phyloP scores from a whole-genome alignment of 257 asterid genomes.

The Solanum piurae region DNA sequence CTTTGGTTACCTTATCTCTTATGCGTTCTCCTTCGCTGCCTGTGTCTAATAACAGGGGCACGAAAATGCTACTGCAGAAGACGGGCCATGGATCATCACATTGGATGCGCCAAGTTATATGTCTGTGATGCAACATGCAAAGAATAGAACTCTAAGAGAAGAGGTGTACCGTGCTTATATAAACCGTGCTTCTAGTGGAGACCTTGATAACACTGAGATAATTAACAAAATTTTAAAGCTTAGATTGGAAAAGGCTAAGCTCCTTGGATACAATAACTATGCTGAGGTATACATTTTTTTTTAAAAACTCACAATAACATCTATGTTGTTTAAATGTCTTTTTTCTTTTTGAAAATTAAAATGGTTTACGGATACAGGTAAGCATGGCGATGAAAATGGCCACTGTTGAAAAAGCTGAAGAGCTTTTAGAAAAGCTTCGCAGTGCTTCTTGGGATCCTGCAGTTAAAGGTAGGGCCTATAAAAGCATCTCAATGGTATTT shows the following conservation, averaged over 20 bases:
- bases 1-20: background rate
- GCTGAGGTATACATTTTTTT: conserved; percentile 60
- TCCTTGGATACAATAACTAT: conserved; percentile 85
- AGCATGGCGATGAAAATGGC: conserved; percentile 99
- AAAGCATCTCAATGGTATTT: background rate
- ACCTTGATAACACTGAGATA: conserved; percentile 67
- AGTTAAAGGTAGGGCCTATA: conserved; percentile 32
- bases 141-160: conserved; percentile 78
- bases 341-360: background rate
- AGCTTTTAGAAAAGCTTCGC: conserved; percentile 86
- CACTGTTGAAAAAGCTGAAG: conserved; percentile 74
- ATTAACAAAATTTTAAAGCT: conserved; percentile 85
- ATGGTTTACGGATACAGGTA: conserved; percentile 32
- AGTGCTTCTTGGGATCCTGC: conserved; percentile 91
- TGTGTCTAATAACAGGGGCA: conserved; percentile 56
- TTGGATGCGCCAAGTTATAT: conserved; percentile 86
- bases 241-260: conserved; percentile 87
- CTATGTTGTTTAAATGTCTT: background rate
- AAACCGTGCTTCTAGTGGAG: conserved; percentile 91
- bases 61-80: conserved; percentile 84
- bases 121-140: conserved; percentile 90
- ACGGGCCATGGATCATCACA: conserved; percentile 93
- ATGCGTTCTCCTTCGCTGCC: background rate
- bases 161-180: conserved; percentile 88
- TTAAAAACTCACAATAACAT: background rate